These are phyloP conservation scores for Penicillium parvum DNA, from an alignment of 495 filamentous ascomycete species.

Conservation along the genomic window DNA sequence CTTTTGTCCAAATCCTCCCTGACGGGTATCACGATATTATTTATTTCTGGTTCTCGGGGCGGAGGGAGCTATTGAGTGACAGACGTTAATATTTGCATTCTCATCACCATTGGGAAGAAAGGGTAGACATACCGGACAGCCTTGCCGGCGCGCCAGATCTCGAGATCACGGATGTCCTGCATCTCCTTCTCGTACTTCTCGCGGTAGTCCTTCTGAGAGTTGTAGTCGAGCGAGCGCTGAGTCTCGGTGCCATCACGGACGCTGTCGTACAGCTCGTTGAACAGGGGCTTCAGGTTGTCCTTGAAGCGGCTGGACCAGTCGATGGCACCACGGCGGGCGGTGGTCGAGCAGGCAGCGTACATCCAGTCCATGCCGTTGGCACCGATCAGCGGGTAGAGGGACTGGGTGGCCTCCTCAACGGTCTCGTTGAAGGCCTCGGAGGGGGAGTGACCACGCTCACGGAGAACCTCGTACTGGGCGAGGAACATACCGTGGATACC, in stretches of 20 bases:
- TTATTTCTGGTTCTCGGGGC: conserved; percentile 91
- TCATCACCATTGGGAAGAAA: neutral
- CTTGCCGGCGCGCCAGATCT: conserved; percentile 99
- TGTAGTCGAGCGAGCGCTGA: conserved; percentile 88
- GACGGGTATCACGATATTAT: conserved; percentile 31
- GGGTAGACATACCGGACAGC: conserved; percentile 63
- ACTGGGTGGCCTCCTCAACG: conserved; percentile 98
- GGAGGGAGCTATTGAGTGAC: conserved; percentile 67
- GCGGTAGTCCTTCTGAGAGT: conserved; percentile 88
- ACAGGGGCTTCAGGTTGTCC: conserved; percentile 94
- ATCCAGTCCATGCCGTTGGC: conserved; percentile 99
- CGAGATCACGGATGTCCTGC: conserved; percentile 89
- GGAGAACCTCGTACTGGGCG: conserved; percentile 99
- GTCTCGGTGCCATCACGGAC: conserved; percentile 90
- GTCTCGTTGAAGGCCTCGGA: conserved; percentile 99
- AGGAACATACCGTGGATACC: conserved; percentile 99
- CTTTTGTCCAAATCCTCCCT: conserved; percentile 28
- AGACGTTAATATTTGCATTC: neutral
- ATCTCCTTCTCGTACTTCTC: conserved; percentile 95
- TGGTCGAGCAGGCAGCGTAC: conserved; percentile 99
- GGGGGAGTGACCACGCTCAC: conserved; percentile 93
- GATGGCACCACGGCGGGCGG: conserved; percentile 95
- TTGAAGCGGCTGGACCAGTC: conserved; percentile 97
- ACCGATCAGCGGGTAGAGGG: conserved; percentile 93
- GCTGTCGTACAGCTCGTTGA: conserved; percentile 91